Evolutionary conservation across 257 asterid genomes (phyloP).

Genomic region (Solanum neorickii): DNA sequence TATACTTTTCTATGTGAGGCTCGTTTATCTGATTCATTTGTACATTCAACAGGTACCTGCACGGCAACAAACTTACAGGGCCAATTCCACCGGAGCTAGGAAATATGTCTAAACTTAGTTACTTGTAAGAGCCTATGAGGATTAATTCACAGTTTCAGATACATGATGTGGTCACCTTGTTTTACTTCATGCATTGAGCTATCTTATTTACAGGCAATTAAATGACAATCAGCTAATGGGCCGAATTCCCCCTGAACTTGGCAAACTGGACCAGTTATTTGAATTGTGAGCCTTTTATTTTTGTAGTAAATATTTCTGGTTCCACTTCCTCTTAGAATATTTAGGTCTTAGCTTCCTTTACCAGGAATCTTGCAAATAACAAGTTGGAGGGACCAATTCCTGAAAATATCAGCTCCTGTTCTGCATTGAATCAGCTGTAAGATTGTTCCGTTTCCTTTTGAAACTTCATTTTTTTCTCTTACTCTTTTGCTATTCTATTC

Average conservation of each 20-base stretch:
- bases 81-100: conserved; percentile 83
- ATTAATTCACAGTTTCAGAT: background rate
- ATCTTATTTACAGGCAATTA: conserved; percentile 55
- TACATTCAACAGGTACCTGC: conserved; percentile 56
- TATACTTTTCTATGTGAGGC: background rate
- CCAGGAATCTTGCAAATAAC: conserved; percentile 82
- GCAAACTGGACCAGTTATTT: conserved; percentile 80
- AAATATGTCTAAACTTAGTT: conserved; percentile 87
- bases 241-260: conserved; percentile 78
- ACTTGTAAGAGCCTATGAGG: conserved; percentile 38
- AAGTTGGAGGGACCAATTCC: conserved; percentile 85
- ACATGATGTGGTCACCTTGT: background rate
- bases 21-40: background rate
- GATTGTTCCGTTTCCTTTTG: background rate
- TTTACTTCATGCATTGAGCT: background rate
- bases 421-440: conserved; percentile 88
- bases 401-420: conserved; percentile 86
- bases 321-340: background rate
- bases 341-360: background rate
- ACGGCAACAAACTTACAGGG: conserved; percentile 94
- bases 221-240: conserved; percentile 75
- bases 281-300: conserved; percentile 57
- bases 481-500: background rate
- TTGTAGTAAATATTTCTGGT: background rate
- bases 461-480: background rate